A percentile compares a stretch with the other conserved stretches of the same genome.
phyloP scores from a whole-genome alignment of 768 basidiomycete species.

The Tremella mesenterica region DNA sequence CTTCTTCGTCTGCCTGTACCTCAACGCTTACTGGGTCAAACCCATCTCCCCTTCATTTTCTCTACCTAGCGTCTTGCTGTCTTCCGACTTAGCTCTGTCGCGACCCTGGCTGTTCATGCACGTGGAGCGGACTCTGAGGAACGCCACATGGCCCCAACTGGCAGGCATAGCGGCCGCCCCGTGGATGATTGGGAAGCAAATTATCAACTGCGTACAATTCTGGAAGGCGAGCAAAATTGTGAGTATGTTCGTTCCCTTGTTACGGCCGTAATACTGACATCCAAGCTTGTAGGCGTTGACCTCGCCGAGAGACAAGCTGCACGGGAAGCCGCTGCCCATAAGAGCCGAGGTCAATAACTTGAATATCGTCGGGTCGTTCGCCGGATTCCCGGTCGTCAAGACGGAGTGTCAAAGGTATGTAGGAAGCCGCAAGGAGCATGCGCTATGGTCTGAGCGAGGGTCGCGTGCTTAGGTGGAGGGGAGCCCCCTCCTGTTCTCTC shows the following conservation, averaged over 20 bases:
- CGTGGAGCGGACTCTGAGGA: constrained; percentile 18
- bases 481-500: too few species aligned
- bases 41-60: constrained; percentile 56
- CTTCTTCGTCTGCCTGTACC: constrained; percentile 90
- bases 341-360: constrained; percentile 5
- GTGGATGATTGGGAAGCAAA: constrained; percentile 70
- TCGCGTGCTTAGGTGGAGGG: too few species aligned
- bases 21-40: constrained; percentile 70
- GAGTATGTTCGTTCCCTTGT: constrained; percentile 7
- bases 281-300: constrained; percentile 73
- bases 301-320: constrained; percentile 60
- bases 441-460: too few species aligned
- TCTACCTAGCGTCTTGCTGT: constrained; percentile 25
- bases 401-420: too few species aligned
- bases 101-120: constrained; percentile 15
- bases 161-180: constrained; percentile 59
- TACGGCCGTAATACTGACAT: background rate
- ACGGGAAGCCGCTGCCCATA: constrained; percentile 19
- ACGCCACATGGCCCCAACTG: constrained; percentile 66
- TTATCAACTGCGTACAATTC: constrained; percentile 90
- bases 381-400: too few species aligned
- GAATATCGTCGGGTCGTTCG: too few species aligned
- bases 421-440: too few species aligned
- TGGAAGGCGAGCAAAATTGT: constrained; percentile 78
- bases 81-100: constrained; percentile 18